Base-by-base conservation (phyloP, 805 yeast species). In the Myxozyma melibiosi region DNA sequence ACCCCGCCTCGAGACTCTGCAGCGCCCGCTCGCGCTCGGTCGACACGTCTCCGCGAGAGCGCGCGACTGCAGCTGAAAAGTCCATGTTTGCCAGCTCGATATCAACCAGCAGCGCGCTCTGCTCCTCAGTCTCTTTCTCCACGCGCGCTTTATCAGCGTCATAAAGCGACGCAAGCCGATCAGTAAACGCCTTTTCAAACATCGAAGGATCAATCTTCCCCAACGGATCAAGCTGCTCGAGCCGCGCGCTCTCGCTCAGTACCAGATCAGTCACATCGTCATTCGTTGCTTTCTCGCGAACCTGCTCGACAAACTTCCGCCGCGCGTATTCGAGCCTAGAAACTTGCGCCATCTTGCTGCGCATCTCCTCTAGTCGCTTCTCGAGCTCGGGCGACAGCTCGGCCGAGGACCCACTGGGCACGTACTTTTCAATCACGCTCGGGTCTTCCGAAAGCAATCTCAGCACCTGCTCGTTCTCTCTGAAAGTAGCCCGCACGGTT, bases 1-100 rank as follows among this genome's bases (percentile, higher is more conserved):
- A 80, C 1, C 79, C 80, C 4, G 74, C 69, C 52, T 82, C 86
- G 28, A 86, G 68, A 1, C 70, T 72, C 52, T 81, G 83, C 41
- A 87, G 69, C 0, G 80, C 79, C 22, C 73, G 72, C 50, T 79
- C 80, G 44, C 90, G 72, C 33, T 72, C 72, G 1, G 71, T 62
- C 16, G 67, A 66, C 27, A 70, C 72, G 4, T 71, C 55, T 4
- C 68, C 64, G 14, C 55, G 39, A 4, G 61, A 28, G 20, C 53
- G 45, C 1, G 57, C 50, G 13, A 56, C 31, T 18, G 62, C 53
- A 28, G 55, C 50, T 5, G 51, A 24, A 48, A 70, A 70, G 13
- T 53, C 61, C 39, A 53, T 38, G 53, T 67, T 66, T 27, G 63
- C 58, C 6, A 47, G 42, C 16, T 59, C 76, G 20, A 84, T 68